Evolutionary conservation across 257 asterid genomes (phyloP).

Genomic region (Gardenia jasminoides): DNA sequence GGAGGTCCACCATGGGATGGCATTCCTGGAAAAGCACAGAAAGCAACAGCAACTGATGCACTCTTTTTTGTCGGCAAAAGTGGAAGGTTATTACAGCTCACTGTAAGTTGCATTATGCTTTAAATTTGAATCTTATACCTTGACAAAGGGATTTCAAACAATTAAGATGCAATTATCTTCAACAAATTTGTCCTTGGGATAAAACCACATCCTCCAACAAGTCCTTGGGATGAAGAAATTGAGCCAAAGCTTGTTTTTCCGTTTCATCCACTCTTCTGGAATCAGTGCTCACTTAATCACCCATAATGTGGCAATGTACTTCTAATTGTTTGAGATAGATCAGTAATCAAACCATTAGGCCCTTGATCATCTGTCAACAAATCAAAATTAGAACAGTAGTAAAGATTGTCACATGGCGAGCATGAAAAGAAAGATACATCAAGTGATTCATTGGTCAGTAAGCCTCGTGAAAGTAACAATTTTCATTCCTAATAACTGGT

Average conservation of each 20-base stretch:
- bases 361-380: neutral
- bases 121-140: neutral
- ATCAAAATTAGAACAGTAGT: neutral
- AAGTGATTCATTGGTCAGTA: neutral
- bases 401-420: neutral
- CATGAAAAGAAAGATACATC: neutral
- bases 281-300: neutral
- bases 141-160: neutral
- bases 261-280: neutral
- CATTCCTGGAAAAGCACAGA: conserved; percentile 38
- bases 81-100: conserved; percentile 66
- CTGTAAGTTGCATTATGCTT: conserved; percentile 42
- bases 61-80: conserved; percentile 65
- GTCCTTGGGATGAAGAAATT: neutral
- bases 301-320: neutral
- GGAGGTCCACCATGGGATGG: conserved; percentile 92
- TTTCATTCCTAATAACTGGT: neutral
- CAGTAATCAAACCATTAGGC: neutral
- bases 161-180: neutral
- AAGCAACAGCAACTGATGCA: conserved; percentile 60
- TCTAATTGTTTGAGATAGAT: neutral
- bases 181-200: neutral
- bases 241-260: too few relatives aligned
- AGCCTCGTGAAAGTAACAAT: neutral
- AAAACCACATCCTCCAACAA: neutral